Conservation (phyloP, 306 rosid genomes). For the Cicer bijugum region DNA sequence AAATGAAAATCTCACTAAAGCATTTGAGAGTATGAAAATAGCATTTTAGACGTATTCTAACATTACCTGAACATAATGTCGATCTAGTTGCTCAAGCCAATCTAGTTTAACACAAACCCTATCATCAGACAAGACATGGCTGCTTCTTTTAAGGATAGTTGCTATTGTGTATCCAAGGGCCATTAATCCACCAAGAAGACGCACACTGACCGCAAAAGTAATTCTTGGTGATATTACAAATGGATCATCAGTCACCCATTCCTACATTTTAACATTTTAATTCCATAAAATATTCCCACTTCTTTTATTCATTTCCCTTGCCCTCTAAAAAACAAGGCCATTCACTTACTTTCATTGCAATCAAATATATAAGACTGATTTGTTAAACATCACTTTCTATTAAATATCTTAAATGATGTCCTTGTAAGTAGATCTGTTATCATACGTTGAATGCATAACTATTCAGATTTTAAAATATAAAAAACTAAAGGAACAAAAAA, state of each 20-base stretch:
- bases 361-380: neutral
- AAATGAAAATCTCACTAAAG: conserved; percentile 9
- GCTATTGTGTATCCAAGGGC: conserved; percentile 99
- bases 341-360: neutral
- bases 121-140: conserved; percentile 79
- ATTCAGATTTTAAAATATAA: conserved; percentile 11
- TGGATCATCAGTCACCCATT: conserved; percentile 96
- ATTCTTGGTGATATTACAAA: conserved; percentile 98
- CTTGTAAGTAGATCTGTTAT: conserved; percentile 29
- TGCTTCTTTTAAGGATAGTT: conserved; percentile 87
- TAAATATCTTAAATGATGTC: conserved; percentile 1
- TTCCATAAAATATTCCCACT: neutral
- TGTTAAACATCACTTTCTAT: conserved; percentile 1
- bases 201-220: conserved; percentile 96
- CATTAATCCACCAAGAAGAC: conserved; percentile 98
- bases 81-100: conserved; percentile 91
- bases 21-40: conserved; percentile 35
- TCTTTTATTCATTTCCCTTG: neutral
- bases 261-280: conserved; percentile 41
- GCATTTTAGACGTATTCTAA: neutral
- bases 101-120: conserved; percentile 81
- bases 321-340: neutral
- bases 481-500: conserved; percentile 30
- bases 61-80: conserved; percentile 88
- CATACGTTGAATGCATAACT: conserved; percentile 2